phyloP scores from a whole-genome alignment of 805 yeast species.

The Zygoascus biomembranicola region DNA sequence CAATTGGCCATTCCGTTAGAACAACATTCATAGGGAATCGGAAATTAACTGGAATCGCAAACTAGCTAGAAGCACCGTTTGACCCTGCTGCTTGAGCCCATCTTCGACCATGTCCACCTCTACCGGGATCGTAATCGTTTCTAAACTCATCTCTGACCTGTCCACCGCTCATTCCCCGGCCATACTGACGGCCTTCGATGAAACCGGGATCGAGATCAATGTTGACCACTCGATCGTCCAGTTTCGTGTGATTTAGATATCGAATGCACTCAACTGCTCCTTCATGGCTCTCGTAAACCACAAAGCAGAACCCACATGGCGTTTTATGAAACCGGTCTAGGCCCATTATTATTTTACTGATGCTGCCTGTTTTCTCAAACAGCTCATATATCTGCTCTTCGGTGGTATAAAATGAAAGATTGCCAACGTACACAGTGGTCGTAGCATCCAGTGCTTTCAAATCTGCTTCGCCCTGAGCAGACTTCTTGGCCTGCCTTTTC shows the following conservation, averaged over 20 bases:
- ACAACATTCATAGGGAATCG: no score
- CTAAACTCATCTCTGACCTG: conserved; percentile 69
- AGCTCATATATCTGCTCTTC: conserved; percentile 92
- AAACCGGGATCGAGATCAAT: conserved; percentile 96
- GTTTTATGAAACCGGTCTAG: conserved; percentile 82
- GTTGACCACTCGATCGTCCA: conserved; percentile 73
- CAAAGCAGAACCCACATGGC: conserved; percentile 96
- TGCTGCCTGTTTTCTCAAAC: conserved; percentile 47
- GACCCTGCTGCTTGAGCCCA: conserved; percentile 13
- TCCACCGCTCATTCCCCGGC: conserved; percentile 89
- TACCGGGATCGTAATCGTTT: conserved; percentile 36
- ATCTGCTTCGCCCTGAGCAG: conserved; percentile 36
- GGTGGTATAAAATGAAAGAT: conserved; percentile 79
- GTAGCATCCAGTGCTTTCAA: conserved; percentile 58
- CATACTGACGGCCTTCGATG: conserved; percentile 90
- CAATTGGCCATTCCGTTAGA: no score
- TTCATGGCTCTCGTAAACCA: conserved; percentile 57
- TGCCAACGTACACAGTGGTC: conserved; percentile 84
- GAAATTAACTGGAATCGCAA: no score
- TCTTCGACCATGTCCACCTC: conserved; percentile 35
- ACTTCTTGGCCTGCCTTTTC: conserved; percentile 25
- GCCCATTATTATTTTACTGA: conserved; percentile 85
- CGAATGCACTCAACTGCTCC: conserved; percentile 80
- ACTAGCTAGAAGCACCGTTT: background rate
- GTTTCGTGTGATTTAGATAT: conserved; percentile 69